These are phyloP conservation scores for Boletellus sp. DNA, from an alignment of 768 basidiomycete species.

Conservation along the genomic window DNA sequence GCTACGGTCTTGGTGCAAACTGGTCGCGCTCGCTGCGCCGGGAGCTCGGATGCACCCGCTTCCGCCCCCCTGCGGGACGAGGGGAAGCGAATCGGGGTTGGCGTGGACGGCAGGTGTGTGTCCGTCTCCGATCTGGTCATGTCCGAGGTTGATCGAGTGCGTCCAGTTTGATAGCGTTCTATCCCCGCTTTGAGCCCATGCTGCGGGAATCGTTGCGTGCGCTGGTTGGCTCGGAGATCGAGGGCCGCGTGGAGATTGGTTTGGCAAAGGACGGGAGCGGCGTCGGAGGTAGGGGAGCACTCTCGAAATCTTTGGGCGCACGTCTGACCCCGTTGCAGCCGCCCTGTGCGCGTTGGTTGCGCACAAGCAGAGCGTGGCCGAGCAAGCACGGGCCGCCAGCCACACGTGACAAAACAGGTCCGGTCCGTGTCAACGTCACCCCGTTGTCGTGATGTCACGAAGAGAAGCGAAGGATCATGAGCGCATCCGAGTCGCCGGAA, in stretches of 20 bases:
- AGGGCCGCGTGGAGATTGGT: conserved; percentile 79
- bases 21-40: conserved; percentile 52
- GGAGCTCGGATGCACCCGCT: conserved; percentile 24
- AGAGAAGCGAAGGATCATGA: neutral
- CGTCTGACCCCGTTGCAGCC: conserved; percentile 42
- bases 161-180: conserved; percentile 81
- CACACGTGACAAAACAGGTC: conserved; percentile 11
- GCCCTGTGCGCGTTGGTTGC: conserved; percentile 74
- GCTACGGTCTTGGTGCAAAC: conserved; percentile 86
- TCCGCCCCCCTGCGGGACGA: conserved; percentile 25
- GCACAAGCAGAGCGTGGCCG: conserved; percentile 21
- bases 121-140: neutral
- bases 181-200: conserved; percentile 78
- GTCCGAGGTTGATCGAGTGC: neutral
- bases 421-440: conserved; percentile 14
- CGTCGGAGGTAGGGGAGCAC: conserved; percentile 70
- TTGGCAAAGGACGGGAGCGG: conserved; percentile 97
- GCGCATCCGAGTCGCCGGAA: neutral
- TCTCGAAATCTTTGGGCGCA: neutral
- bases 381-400: conserved; percentile 5
- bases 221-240: conserved; percentile 77
- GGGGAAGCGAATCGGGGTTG: conserved; percentile 65
- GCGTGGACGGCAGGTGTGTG: conserved; percentile 86
- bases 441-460: conserved; percentile 19
- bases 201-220: conserved; percentile 71